Evolutionary conservation across 805 yeast genomes (phyloP).

Genomic region (Lachancea meyersii): DNA sequence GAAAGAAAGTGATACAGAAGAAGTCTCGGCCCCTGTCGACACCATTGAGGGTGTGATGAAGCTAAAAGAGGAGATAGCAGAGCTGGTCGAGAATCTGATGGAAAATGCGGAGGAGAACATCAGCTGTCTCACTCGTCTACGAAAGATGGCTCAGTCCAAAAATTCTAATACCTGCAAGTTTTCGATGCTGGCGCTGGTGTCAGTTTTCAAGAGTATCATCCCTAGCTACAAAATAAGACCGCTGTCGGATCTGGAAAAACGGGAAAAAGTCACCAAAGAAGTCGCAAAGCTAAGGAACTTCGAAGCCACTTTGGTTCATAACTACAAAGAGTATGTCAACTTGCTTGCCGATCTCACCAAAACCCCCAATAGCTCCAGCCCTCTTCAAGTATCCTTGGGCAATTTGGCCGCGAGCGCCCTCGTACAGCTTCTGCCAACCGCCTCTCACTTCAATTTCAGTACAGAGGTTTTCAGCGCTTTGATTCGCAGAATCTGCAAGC

Average conservation of each 20-base stretch:
- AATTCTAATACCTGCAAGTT: conserved; percentile 62
- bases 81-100: conserved; percentile 64
- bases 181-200: conserved; percentile 71
- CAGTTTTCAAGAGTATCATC: conserved; percentile 76
- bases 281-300: conserved; percentile 69
- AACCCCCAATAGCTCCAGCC: conserved; percentile 32
- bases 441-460: conserved; percentile 76
- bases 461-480: conserved; percentile 65
- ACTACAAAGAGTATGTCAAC: conserved; percentile 64
- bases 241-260: conserved; percentile 70
- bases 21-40: conserved; percentile 35
- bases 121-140: conserved; percentile 53
- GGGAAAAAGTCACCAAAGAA: conserved; percentile 78
- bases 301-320: conserved; percentile 69
- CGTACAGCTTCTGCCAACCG: conserved; percentile 63
- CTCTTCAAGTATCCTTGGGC: conserved; percentile 37
- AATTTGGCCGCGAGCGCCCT: conserved; percentile 66
- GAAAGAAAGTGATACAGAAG: conserved; percentile 18
- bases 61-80: conserved; percentile 79
- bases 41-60: conserved; percentile 50
- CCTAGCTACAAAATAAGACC: conserved; percentile 88
- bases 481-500: conserved; percentile 62
- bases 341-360: conserved; percentile 41
- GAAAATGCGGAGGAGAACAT: conserved; percentile 89
- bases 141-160: conserved; percentile 63